These are phyloP conservation scores for Aspergillus leporis DNA, from an alignment of 495 filamentous ascomycete species.

Conservation along the genomic window DNA sequence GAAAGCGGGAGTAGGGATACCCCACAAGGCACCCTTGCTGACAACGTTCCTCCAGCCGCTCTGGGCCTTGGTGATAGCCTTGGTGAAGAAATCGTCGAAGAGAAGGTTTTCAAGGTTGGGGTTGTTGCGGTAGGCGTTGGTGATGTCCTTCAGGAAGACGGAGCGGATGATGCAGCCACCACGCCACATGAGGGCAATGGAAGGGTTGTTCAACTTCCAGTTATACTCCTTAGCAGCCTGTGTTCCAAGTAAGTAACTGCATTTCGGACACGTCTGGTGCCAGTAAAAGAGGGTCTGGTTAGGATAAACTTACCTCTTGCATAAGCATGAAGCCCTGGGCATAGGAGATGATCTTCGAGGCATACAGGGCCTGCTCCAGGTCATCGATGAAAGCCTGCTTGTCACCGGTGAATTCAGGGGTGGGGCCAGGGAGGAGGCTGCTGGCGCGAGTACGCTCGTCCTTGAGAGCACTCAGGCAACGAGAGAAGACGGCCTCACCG, in stretches of 20 bases:
- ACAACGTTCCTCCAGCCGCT: constrained; percentile 94
- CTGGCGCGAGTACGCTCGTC: constrained; percentile 85
- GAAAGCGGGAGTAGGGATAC: constrained; percentile 94
- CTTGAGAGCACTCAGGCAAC: constrained; percentile 93
- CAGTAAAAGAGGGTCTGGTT: neutral
- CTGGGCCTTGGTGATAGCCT: constrained; percentile 96
- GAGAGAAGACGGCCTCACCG: constrained; percentile 92
- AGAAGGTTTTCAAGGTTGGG: constrained; percentile 96
- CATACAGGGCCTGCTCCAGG: constrained; percentile 97
- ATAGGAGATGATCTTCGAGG: constrained; percentile 99
- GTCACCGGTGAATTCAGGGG: constrained; percentile 80
- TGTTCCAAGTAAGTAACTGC: constrained; percentile 1
- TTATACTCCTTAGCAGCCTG: constrained; percentile 90
- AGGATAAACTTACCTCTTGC: constrained; percentile 77
- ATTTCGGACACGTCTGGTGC: neutral
- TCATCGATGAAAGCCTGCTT: constrained; percentile 91
- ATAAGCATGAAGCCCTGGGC: constrained; percentile 99
- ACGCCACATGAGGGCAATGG: constrained; percentile 99
- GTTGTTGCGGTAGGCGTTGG: constrained; percentile 89
- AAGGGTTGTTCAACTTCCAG: constrained; percentile 99
- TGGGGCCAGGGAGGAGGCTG: constrained; percentile 73
- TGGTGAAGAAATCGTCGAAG: constrained; percentile 99
- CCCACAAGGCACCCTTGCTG: constrained; percentile 85
- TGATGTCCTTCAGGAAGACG: constrained; percentile 99
- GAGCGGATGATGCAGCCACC: constrained; percentile 99